Evolutionary conservation across 2,329 filamentous ascomycete genomes (phyloP), one percentile per base, ranked within the genome.

Genomic region (Penicillium freii): DNA sequence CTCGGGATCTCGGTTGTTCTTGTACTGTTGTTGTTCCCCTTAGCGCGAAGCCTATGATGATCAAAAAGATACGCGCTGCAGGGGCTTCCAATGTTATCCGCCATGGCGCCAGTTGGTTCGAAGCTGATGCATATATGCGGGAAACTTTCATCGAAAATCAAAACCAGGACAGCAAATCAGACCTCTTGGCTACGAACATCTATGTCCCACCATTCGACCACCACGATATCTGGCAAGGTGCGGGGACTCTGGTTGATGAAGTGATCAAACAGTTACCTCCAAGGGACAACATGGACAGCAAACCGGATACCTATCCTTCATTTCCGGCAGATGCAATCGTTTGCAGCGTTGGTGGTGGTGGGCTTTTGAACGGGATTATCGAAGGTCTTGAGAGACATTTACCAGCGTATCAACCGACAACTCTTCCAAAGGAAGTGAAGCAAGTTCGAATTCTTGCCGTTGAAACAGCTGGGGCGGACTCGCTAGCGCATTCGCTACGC

Each of bases 301-400:
- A 46, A 27, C 8, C 15, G 43, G 47, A 38, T 8, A 39, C 54
- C 4, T 34, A 8, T 7, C 38, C 11, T 17, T 44, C 19, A 1
- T 73, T 74, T 36, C 76, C 77, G 2, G 82, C 89, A 3, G 86
- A 91, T 68, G 88, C 80, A 21, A 79, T 95, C n/a, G 81, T 92
- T 46, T 92, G 88, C 73, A 87, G 81, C 56, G 88, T 92, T 31
- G 91, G 90, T 11, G 90, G 91, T 5, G 91, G 91, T 9, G 90
- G 90, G 0, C 75, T 94, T 21, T 81, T 95, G 46, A 88, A 86
- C 67, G 91, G 91, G 4, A 74, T 94, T 52, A 82, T 89, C 74
- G 77, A 85, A 60, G 89, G 87, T 5, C 74, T 92, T 10, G 80
- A 58, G 61, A 51, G 58, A 39, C 55, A 67, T 54, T 38, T 67